phyloP scores from a whole-genome alignment of 257 asterid genomes.

The Solanum bulbocastanum region DNA sequence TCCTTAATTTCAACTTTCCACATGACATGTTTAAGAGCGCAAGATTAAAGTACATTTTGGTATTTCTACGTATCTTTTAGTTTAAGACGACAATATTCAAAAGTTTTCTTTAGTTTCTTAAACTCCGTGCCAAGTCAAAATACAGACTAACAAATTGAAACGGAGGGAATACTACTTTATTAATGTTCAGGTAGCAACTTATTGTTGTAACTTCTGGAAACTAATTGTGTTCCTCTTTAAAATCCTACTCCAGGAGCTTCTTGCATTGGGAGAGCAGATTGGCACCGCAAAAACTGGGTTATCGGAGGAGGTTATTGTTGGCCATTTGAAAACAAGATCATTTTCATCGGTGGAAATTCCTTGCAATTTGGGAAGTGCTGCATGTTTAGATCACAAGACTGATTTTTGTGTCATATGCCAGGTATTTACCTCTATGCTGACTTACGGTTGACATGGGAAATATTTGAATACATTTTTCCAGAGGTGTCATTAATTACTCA shows the following conservation, averaged over 20 bases:
- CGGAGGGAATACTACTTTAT: neutral
- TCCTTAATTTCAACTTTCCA: neutral
- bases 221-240: neutral
- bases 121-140: neutral
- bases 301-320: constrained; percentile 35
- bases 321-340: constrained; percentile 41
- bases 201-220: neutral
- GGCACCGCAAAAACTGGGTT: constrained; percentile 80
- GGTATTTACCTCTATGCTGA: constrained; percentile 25
- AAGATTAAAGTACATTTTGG: neutral
- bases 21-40: neutral
- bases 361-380: constrained; percentile 26
- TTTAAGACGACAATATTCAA: neutral
- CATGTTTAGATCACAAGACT: constrained; percentile 24
- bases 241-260: constrained; percentile 61
- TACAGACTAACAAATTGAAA: neutral
- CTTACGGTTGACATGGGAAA: neutral
- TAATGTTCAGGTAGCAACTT: neutral
- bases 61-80: neutral
- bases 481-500: neutral
- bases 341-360: constrained; percentile 26
- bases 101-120: neutral
- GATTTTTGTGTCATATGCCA: constrained; percentile 77
- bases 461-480: neutral
- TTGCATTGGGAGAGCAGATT: constrained; percentile 80